These are phyloP conservation scores for Monilinia vaccinii-corymbosi DNA, from an alignment of 2,329 filamentous ascomycete species.

Conservation along the genomic window DNA sequence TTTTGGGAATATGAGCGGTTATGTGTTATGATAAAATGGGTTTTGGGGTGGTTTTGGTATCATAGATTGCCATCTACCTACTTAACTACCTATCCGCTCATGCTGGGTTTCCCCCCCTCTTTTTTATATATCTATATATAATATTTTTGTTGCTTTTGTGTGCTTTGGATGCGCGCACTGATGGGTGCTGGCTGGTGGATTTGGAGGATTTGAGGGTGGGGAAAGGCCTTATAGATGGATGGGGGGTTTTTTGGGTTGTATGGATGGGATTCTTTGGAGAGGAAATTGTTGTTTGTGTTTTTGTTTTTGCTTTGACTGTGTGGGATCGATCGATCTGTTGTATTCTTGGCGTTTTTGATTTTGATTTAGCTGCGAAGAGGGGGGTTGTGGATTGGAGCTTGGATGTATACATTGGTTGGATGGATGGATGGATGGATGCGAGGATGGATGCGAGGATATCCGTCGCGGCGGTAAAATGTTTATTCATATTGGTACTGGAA, in stretches of 20 bases:
- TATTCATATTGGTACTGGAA: neutral
- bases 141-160: neutral
- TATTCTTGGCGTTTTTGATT: slow-evolving; percentile 1
- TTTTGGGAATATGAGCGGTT: neutral
- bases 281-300: neutral
- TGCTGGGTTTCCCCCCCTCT: neutral
- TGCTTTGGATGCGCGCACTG: neutral
- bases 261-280: neutral
- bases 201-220: neutral
- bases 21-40: slow-evolving; percentile 3
- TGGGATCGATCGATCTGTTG: no score
- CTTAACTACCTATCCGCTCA: neutral
- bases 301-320: neutral
- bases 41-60: neutral
- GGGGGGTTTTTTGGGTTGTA: neutral
- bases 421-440: no score
- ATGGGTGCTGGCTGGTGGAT: neutral
- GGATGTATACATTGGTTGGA: slow-evolving; percentile 3
- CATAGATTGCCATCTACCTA: slow-evolving; percentile 4
- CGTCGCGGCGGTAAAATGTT: neutral
- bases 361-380: neutral
- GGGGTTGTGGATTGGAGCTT: neutral
- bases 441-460: neutral
- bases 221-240: slow-evolving; percentile 5
- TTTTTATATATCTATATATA: neutral